Conservation (phyloP, 176 grass and related monocot genomes). For the Eleusine coracana region DNA sequence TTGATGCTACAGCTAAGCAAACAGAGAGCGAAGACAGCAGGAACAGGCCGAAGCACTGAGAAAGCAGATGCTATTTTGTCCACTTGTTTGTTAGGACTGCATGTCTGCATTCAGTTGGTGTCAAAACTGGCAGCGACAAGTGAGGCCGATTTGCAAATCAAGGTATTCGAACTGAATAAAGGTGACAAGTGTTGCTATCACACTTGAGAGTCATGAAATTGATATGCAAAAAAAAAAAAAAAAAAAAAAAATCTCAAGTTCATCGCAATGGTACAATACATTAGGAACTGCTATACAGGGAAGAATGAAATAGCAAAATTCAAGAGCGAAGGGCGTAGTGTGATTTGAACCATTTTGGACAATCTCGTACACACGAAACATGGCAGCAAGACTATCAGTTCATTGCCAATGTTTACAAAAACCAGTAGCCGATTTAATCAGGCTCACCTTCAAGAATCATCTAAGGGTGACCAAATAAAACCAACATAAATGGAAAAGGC, state of each 20-base stretch:
- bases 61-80: background rate
- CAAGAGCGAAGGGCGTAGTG: background rate
- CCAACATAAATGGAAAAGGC: constrained; percentile 59
- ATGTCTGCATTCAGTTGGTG: background rate
- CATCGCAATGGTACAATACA: background rate
- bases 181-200: background rate
- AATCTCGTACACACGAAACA: background rate
- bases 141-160: background rate
- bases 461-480: constrained; percentile 42
- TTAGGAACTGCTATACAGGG: background rate
- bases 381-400: constrained; percentile 21
- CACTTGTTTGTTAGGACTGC: background rate
- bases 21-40: background rate
- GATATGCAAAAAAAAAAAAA: background rate
- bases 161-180: background rate
- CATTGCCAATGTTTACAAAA: constrained; percentile 40
- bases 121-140: background rate
- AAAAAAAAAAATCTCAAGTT: background rate
- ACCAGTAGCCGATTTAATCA: constrained; percentile 41
- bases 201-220: background rate
- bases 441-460: constrained; percentile 51
- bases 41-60: background rate
- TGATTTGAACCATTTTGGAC: constrained; percentile 4
- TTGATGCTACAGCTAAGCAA: constrained; percentile 20
- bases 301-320: background rate